Base-by-base conservation (phyloP, 1,284 basidiomycete species). In the Cryptococcus hybrid region DNA sequence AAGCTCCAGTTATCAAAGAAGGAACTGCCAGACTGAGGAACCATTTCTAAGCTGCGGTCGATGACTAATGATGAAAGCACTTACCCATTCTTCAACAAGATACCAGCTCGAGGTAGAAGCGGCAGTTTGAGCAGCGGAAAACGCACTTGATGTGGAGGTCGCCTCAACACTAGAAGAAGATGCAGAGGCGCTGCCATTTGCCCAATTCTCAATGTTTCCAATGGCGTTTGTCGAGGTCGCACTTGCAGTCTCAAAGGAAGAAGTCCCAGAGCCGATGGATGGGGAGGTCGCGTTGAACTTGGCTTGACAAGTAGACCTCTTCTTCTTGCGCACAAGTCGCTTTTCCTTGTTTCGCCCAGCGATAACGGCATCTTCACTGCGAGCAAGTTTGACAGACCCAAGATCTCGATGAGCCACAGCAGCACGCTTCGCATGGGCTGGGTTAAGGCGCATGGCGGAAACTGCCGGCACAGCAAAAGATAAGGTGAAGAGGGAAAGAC, bases 1-100 rank as follows among this genome's bases (percentile, higher is more conserved):
- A 92, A 94, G 64, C 83, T 71, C 88, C 88, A 94, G 53, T 85
- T 85, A 69, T 88, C 79, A 66, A 92, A 94, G 80, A 93, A 94
- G 48, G 64, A 62, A 52, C 51, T 61, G 35, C 77, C 77, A 13
- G 65, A 62, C 73, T 68, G 64, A 6, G 35, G 30, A 15, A 24
- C 36, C 47, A 18, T 43, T 5, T 3, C n/a, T n/a, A 12, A 40
- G 30, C 24, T 43, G 13, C 4, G 24, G 24, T 24, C 24, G 4
- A 7, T 34, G 38, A 38, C 11, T 24, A 9, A 55, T 43, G n/a
- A 24, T 24, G 24, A 24, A 24, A 24, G 24, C 24, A 64, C 67
- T 53, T 39, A 68, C 67, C 49, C 59, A 67, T 36, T 58, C 61
- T 47, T 70, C 66, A 30, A 67, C 68, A 44, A 70, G 64, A 38